Evolutionary conservation across 306 rosid genomes (phyloP).

Genomic region (Datisca glomerata): DNA sequence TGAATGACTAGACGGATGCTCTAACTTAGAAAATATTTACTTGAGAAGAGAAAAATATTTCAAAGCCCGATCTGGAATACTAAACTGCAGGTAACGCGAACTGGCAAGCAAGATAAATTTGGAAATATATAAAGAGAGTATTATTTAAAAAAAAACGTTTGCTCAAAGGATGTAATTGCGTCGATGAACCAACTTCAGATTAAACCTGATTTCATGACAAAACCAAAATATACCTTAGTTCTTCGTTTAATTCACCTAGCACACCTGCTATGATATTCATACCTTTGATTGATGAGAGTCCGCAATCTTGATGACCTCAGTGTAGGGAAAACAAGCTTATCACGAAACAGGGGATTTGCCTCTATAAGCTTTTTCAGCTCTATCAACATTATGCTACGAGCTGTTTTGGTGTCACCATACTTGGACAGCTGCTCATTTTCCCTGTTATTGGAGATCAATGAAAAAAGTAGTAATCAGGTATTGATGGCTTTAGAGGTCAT

Average conservation of each 20-base stretch:
- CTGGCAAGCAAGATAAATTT: too few relatives aligned
- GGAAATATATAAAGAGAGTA: too few relatives aligned
- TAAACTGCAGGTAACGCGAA: too few relatives aligned
- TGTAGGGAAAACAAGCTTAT: constrained; percentile 66
- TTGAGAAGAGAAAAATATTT: too few relatives aligned
- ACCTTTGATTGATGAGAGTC: constrained; percentile 86
- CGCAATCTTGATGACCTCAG: constrained; percentile 64
- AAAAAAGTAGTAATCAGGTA: background rate
- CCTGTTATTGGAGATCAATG: constrained; percentile 30
- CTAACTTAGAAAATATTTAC: too few relatives aligned
- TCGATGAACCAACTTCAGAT: constrained; percentile 2
- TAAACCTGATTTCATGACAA: background rate
- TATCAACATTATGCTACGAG: constrained; percentile 71
- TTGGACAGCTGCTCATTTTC: constrained; percentile 77
- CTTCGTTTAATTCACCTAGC: too few relatives aligned
- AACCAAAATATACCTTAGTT: too few relatives aligned
- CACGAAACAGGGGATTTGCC: constrained; percentile 78
- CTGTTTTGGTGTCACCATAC: constrained; percentile 79
- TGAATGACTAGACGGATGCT: too few relatives aligned
- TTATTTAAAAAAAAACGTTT: background rate
- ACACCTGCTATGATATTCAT: too few relatives aligned
- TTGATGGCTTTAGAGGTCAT: background rate
- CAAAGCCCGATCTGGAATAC: too few relatives aligned
- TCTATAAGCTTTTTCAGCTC: constrained; percentile 75
- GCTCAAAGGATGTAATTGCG: too few relatives aligned